Evolutionary conservation across 2,329 filamentous ascomycete genomes (phyloP).

Genomic region (Colletotrichum sp.): DNA sequence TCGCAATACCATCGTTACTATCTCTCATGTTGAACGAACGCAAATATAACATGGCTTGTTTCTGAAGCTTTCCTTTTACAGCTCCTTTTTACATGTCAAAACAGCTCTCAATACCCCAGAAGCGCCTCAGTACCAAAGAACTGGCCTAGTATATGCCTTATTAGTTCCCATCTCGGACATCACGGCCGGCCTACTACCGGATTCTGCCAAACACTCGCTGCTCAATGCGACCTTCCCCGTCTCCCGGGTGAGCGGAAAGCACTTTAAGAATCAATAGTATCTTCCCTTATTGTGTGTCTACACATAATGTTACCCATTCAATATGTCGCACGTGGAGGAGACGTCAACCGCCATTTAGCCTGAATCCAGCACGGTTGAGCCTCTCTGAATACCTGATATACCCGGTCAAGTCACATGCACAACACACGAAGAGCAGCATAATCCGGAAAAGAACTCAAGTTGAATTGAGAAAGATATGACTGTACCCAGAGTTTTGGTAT

Average conservation of each 20-base stretch:
- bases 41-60: neutral
- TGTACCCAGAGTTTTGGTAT: neutral
- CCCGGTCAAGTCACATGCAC: neutral
- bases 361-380: neutral
- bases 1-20: neutral
- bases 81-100: neutral
- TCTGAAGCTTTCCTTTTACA: neutral
- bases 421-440: neutral
- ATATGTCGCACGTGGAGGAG: neutral
- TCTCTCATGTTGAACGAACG: neutral
- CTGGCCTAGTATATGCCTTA: neutral
- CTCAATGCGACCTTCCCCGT: neutral
- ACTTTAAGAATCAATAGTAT: neutral
- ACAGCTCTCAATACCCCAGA: neutral
- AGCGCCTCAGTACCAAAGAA: neutral
- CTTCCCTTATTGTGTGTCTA: neutral
- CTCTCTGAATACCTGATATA: neutral
- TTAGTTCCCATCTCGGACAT: neutral
- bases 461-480: neutral
- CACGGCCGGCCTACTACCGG: neutral
- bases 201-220: neutral
- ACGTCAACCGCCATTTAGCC: slow-evolving; percentile 3
- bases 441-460: neutral
- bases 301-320: neutral
- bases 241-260: slow-evolving; percentile 4